phyloP scores from a whole-genome alignment of 176 grass and related monocot species.

The Alopecurus myosuroides region DNA sequence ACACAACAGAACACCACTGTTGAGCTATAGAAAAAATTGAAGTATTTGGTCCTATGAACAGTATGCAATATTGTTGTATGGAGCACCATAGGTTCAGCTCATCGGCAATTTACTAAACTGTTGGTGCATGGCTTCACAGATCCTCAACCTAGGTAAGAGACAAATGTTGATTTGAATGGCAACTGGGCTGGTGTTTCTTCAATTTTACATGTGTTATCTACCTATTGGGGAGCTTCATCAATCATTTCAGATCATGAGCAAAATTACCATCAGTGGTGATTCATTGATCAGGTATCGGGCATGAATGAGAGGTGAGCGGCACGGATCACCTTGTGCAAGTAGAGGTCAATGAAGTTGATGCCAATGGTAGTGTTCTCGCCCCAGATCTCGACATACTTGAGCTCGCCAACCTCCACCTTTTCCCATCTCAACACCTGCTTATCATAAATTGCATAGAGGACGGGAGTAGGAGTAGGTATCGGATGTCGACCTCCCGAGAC shows the following conservation, averaged over 20 bases:
- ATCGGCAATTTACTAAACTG: too few relatives aligned
- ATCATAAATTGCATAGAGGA: not conserved
- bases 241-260: not conserved
- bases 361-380: constrained; percentile 67
- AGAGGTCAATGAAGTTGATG: constrained; percentile 88
- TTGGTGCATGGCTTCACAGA: not conserved
- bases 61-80: too few relatives aligned
- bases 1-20: not conserved
- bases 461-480: too few relatives aligned
- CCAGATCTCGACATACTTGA: constrained; percentile 69
- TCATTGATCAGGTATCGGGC: constrained; percentile 15
- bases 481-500: too few relatives aligned
- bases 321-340: constrained; percentile 65
- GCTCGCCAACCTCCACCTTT: constrained; percentile 60
- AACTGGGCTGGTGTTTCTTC: not conserved
- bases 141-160: not conserved
- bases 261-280: not conserved
- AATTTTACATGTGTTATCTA: not conserved
- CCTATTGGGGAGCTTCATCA: not conserved
- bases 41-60: not conserved
- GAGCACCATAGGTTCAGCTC: too few relatives aligned
- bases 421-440: constrained; percentile 65
- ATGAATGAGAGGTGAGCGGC: constrained; percentile 34
- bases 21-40: not conserved
- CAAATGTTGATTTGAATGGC: not conserved